A percentile compares a stretch with the other conserved stretches of the same genome.
Conservation (phyloP, 495 filamentous ascomycete genomes). For the Hypoxylon fuscum region DNA sequence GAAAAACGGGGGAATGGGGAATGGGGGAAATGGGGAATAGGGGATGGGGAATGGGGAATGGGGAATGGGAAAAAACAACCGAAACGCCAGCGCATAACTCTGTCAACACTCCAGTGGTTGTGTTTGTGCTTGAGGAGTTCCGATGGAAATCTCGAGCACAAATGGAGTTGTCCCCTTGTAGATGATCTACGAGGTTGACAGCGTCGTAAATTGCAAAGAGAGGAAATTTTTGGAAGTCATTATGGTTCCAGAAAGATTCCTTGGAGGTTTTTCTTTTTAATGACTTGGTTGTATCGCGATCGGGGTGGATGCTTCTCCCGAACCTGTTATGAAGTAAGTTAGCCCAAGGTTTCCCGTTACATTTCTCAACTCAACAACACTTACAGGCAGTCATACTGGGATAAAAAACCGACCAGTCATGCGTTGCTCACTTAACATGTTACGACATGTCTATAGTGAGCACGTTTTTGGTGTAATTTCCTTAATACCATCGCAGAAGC, state of each 20-base stretch:
- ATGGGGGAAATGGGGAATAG: too few species aligned
- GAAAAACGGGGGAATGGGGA: too few species aligned
- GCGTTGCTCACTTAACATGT: too few species aligned
- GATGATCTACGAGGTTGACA: background rate
- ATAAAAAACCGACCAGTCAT: background rate
- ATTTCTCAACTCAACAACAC: background rate
- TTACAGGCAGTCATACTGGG: background rate
- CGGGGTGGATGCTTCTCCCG: background rate
- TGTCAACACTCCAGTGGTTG: background rate
- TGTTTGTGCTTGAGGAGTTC: background rate
- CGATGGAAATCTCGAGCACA: background rate
- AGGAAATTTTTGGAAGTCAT: too few species aligned
- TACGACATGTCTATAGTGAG: background rate
- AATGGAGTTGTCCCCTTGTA: background rate
- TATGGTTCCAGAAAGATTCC: constrained; percentile 6
- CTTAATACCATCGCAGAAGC: background rate
- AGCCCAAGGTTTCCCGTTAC: background rate
- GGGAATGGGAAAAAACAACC: too few species aligned
- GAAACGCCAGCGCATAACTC: background rate
- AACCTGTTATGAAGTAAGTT: background rate
- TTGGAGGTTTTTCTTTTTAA: constrained; percentile 18
- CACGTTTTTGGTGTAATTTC: background rate
- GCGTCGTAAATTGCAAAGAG: constrained; percentile 7
- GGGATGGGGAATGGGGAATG: too few species aligned
- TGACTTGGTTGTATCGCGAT: background rate